These are phyloP conservation scores for Ophiostoma sp. DNA, from an alignment of 2,329 filamentous ascomycete genomes.

Conservation along the genomic window DNA sequence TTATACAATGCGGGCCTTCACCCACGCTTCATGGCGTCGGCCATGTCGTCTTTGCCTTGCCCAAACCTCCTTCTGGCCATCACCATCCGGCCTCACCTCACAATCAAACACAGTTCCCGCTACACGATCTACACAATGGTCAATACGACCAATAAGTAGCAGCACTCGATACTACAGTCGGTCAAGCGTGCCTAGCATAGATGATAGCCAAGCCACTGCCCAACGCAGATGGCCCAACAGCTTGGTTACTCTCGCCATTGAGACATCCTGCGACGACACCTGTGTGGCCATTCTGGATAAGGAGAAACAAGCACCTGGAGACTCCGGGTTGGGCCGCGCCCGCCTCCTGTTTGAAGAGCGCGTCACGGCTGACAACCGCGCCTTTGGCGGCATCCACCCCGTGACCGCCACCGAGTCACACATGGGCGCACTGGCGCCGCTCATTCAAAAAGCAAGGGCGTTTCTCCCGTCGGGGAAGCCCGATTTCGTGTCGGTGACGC, in stretches of 20 bases:
- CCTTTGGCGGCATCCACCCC: conserved; percentile 78
- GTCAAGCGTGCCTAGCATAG: not conserved
- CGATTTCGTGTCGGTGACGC: conserved; percentile 85
- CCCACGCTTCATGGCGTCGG: not conserved
- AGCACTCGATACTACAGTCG: not conserved
- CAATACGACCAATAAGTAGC: not conserved
- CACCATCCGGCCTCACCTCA: not conserved
- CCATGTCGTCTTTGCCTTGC: not conserved
- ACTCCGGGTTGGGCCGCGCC: not conserved
- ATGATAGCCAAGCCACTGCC: not conserved
- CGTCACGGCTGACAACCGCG: conserved; percentile 75
- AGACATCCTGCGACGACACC: conserved; percentile 90
- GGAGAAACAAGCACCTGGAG: conserved; percentile 32
- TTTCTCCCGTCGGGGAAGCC: conserved; percentile 44
- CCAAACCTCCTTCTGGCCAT: not conserved
- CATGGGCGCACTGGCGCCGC: conserved; percentile 64
- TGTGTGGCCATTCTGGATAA: conserved; percentile 80
- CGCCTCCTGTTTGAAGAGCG: conserved; percentile 75
- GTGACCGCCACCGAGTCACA: conserved; percentile 74
- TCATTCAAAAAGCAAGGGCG: conserved; percentile 65
- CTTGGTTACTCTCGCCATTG: conserved; percentile 65
- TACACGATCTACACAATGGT: not conserved
- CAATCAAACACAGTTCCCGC: too few relatives aligned
- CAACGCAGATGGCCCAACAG: conserved; percentile 25
- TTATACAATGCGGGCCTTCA: not conserved